Evolutionary conservation across 805 yeast species (phyloP), one percentile per base, ranked within the genome.

Genomic region (Wickerhamiella alocasiicola): DNA sequence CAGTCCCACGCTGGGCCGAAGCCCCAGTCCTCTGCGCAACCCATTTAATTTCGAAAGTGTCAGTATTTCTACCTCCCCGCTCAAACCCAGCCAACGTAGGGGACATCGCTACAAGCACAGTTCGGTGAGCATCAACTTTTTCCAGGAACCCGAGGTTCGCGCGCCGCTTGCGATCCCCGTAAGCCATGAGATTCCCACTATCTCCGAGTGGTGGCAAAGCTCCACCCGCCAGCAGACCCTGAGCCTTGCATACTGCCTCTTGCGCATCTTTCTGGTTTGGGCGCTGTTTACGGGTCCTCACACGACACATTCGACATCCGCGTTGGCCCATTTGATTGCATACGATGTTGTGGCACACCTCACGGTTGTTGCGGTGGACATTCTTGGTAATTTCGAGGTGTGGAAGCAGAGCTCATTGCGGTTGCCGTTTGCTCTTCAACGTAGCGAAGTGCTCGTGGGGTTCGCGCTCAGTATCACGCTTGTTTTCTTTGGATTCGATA

Each of bases 21-120:
- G 36, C 25, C 32, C 38, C 17, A 20, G 32, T 13, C 47, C 47
- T 2, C 35, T 36, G 6, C 39, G 41, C 5, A 49, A 48, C 39
- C 87, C 87, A 1, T 80, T 80, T 64, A 76, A 76, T 51, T 80
- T 78, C 63, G 67, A 72, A 48, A 70, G 80, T 6, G 70, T 72
- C 44, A 46, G 50, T 62, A 42, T 57, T 45, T 7, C 56, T 40
- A 19, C 55, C 42, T 39, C 52, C 13, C 51, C 50, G 5, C 39
- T 43, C 17, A 43, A 45, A 17, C 44, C 59, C 6, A 50, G 47
- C 25, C 68, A 63, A 44, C 76, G 98, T 66, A 76, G 87, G 50
- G 98, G 98, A 5, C 98, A 88, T 60, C 72, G 88, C 50, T 88
- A 88, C 57, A 88, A 88, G 57, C 97, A 88, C 59, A 85, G 96